Conservation (phyloP, 768 basidiomycete genomes). For the Peribolospora baueri region DNA sequence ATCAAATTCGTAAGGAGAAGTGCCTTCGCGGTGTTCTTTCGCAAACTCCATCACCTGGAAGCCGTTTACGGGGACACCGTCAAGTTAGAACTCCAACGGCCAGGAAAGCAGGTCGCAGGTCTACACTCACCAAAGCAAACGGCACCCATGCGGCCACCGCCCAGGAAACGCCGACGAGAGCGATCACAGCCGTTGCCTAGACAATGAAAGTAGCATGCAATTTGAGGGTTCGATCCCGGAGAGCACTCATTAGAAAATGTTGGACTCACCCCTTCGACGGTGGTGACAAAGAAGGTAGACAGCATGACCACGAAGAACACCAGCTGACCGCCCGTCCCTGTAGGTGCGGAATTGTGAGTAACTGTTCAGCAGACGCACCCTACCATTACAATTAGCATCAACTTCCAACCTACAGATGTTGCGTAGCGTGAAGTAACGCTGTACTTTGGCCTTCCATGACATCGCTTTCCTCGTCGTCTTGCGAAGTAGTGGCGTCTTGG, state of each 20-base stretch:
- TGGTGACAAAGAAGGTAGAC: slow-evolving; percentile 28
- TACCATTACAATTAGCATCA: no score
- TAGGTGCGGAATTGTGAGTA: slow-evolving; percentile 11
- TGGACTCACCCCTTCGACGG: slow-evolving; percentile 27
- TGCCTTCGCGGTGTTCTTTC: background rate
- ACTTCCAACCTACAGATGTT: slow-evolving; percentile 1
- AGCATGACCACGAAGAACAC: slow-evolving; percentile 56
- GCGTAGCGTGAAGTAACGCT: slow-evolving; percentile 4
- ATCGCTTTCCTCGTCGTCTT: slow-evolving; percentile 3
- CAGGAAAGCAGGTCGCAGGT: background rate
- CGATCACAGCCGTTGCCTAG: slow-evolving; percentile 42
- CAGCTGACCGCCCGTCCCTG: slow-evolving; percentile 47
- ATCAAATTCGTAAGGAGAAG: slow-evolving; percentile 7
- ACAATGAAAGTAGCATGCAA: background rate
- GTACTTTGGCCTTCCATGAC: background rate
- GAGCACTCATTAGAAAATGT: background rate
- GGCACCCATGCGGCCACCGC: slow-evolving; percentile 82
- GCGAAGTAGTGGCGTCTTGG: background rate
- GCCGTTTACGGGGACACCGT: no score
- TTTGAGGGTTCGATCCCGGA: background rate
- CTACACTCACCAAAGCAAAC: slow-evolving; percentile 39
- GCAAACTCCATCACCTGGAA: background rate
- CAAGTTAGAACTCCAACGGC: background rate
- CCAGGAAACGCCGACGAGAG: slow-evolving; percentile 72
- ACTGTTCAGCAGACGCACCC: background rate